These are phyloP conservation scores for Phoma sp. DNA, from an alignment of 2,329 filamentous ascomycete species.

Conservation along the genomic window DNA sequence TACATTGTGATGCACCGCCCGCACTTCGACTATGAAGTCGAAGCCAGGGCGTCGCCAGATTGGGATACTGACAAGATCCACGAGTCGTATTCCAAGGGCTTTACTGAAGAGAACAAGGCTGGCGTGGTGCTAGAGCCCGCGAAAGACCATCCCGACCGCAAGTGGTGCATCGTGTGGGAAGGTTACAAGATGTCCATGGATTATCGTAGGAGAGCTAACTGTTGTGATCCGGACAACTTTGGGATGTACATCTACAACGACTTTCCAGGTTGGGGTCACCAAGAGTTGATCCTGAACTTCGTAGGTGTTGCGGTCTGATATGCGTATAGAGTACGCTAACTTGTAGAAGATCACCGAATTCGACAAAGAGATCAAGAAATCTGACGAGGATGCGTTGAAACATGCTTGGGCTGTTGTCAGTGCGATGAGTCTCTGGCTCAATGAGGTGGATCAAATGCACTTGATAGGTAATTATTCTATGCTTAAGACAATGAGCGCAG, in stretches of 20 bases:
- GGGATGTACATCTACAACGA: conserved; percentile 27
- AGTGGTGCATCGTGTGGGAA: conserved; percentile 22
- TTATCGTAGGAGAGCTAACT: conserved; percentile 5
- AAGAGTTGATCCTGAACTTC: conserved; percentile 24
- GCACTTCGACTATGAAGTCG: conserved; percentile 10
- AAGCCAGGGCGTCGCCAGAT: background rate
- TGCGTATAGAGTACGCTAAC: background rate
- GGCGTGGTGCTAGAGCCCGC: conserved; percentile 12
- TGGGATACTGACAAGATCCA: conserved; percentile 10
- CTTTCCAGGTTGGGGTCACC: conserved; percentile 19
- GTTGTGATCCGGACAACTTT: conserved; percentile 25
- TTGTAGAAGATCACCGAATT: conserved; percentile 16
- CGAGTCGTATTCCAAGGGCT: conserved; percentile 8
- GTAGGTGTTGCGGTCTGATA: background rate
- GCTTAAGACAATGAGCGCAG: background rate
- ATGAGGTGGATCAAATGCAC: conserved; percentile 11
- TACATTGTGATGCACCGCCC: conserved; percentile 15
- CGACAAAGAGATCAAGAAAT: conserved; percentile 17
- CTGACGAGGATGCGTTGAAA: conserved; percentile 4
- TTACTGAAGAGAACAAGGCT: conserved; percentile 4
- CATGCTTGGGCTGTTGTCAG: conserved; percentile 20
- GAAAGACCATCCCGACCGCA: conserved; percentile 12
- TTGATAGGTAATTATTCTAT: conserved; percentile 10
- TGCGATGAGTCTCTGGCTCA: conserved; percentile 19
- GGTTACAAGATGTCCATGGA: conserved; percentile 18